These are phyloP conservation scores for Saturnispora bothae DNA, from an alignment of 805 yeast genomes.

Conservation along the genomic window DNA sequence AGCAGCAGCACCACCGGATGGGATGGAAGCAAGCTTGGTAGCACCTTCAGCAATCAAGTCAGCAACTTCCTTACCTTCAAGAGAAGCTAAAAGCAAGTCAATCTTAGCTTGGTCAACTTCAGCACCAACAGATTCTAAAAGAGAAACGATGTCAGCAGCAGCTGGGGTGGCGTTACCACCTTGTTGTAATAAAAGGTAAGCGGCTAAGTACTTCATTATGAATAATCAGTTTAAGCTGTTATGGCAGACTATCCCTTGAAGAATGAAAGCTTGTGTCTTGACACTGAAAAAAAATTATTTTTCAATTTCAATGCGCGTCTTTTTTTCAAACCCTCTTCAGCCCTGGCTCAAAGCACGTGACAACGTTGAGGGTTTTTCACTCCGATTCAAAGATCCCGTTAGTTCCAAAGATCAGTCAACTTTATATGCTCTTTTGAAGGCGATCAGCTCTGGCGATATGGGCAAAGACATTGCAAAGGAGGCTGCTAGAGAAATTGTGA, in stretches of 20 bases:
- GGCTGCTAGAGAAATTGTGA: slow-evolving; percentile 32
- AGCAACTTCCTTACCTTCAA: slow-evolving; percentile 86
- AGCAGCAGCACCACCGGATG: slow-evolving; percentile 96
- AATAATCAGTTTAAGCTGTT: slow-evolving; percentile 71
- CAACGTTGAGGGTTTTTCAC: neutral
- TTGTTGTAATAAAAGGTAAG: slow-evolving; percentile 95
- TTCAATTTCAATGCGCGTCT: neutral
- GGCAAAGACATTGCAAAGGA: slow-evolving; percentile 16
- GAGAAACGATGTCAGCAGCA: slow-evolving; percentile 79
- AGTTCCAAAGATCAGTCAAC: too few relatives aligned
- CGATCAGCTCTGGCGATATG: too few relatives aligned
- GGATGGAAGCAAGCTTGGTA: slow-evolving; percentile 93
- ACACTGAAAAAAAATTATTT: neutral
- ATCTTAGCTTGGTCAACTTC: slow-evolving; percentile 89
- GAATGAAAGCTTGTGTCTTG: neutral
- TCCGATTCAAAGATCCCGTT: too few relatives aligned
- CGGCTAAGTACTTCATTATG: slow-evolving; percentile 96
- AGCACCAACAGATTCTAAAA: slow-evolving; percentile 90
- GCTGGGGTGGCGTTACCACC: slow-evolving; percentile 95
- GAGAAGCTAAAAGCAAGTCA: slow-evolving; percentile 66
- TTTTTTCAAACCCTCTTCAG: neutral
- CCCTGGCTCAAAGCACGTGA: slow-evolving; percentile 10
- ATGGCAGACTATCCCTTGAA: slow-evolving; percentile 75
- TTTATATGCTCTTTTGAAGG: too few relatives aligned
- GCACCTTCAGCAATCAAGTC: slow-evolving; percentile 93